Evolutionary conservation across 306 rosid species (phyloP).

Genomic region (Trifolium dubium): DNA sequence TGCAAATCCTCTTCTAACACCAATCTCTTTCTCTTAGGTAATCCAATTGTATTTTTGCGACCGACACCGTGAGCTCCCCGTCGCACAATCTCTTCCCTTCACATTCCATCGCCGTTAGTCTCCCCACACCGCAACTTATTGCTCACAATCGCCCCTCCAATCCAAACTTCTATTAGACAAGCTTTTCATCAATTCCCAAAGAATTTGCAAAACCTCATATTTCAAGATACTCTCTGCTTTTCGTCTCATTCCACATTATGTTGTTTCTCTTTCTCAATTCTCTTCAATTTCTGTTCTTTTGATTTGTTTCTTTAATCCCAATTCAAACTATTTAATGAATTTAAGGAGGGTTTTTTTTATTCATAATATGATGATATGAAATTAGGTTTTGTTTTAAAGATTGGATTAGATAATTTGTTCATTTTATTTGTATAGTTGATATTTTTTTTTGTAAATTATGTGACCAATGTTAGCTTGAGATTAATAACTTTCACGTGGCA

Average conservation of each 20-base stretch:
- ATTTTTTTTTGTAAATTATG: neutral
- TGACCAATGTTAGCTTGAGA: neutral
- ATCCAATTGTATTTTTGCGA: too few relatives aligned
- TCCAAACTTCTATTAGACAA: too few relatives aligned
- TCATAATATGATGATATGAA: neutral
- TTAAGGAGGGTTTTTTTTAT: neutral
- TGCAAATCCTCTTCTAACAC: too few relatives aligned
- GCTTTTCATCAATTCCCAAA: conserved; percentile 70
- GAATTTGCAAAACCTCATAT: conserved; percentile 63
- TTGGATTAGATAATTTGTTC: neutral
- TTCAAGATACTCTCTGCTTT: conserved; percentile 77
- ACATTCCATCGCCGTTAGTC: too few relatives aligned
- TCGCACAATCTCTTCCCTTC: too few relatives aligned
- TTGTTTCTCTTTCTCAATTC: neutral
- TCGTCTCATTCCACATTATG: conserved; percentile 77
- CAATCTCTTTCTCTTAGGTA: too few relatives aligned
- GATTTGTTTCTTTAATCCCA: neutral
- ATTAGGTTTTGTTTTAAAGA: conserved; percentile 2
- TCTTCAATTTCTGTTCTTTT: neutral
- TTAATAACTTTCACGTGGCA: too few relatives aligned
- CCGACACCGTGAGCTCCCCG: too few relatives aligned
- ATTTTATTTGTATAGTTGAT: neutral
- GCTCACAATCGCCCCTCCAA: too few relatives aligned
- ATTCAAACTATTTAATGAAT: conserved; percentile 1
- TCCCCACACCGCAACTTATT: too few relatives aligned